Evolutionary conservation across 1,139 yeast species (phyloP).

Genomic region (Magnusiomyces sp.): DNA sequence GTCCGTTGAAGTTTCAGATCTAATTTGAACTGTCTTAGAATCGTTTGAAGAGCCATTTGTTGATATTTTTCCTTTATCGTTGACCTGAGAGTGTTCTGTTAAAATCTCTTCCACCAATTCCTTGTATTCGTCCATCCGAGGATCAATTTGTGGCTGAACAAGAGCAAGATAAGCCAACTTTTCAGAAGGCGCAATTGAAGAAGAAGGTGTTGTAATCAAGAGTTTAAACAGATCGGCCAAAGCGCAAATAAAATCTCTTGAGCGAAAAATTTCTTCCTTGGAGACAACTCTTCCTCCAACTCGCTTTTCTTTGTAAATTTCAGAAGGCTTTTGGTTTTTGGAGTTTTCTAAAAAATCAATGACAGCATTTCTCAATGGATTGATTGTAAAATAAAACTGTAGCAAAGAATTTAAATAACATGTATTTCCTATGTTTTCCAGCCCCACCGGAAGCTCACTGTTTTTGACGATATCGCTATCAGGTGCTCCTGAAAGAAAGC

Average conservation of each 20-base stretch:
- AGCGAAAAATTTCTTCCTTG: slow-evolving; percentile 61
- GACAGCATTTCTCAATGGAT: slow-evolving; percentile 67
- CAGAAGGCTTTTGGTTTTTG: slow-evolving; percentile 22
- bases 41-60: no score
- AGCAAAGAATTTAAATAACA: slow-evolving; percentile 85
- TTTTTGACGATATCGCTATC: slow-evolving; percentile 9
- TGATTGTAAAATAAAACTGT: slow-evolving; percentile 81
- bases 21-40: no score
- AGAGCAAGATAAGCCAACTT: slow-evolving; percentile 86
- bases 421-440: slow-evolving; percentile 90
- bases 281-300: slow-evolving; percentile 84
- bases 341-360: slow-evolving; percentile 40
- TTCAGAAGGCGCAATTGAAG: slow-evolving; percentile 72
- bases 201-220: slow-evolving; percentile 52
- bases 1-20: no score
- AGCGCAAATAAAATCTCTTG: slow-evolving; percentile 71
- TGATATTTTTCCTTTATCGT: no score
- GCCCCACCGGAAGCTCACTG: slow-evolving; percentile 37
- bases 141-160: slow-evolving; percentile 47
- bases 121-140: slow-evolving; percentile 14
- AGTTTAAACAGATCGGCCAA: slow-evolving; percentile 59
- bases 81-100: background rate
- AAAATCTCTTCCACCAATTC: background rate
- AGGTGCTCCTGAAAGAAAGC: slow-evolving; percentile 20
- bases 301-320: slow-evolving; percentile 33